A percentile compares a stretch with the other conserved stretches of the same genome.
Conservation (phyloP, 106 monocot species). For the Ottelia alismoides region DNA sequence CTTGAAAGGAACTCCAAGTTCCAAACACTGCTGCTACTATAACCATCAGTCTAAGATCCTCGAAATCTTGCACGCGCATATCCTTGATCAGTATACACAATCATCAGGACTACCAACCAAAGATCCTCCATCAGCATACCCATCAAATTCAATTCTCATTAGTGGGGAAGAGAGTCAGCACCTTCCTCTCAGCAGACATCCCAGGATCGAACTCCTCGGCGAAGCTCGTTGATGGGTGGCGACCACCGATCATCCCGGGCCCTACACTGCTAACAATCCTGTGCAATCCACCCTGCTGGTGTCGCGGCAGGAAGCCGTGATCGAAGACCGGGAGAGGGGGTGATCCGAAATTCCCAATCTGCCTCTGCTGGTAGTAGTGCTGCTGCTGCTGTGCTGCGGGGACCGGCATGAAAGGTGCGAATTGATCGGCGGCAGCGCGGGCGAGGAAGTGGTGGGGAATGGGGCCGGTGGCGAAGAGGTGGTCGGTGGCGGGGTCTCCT, state of each 20-base stretch:
- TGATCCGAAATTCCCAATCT: constrained; percentile 27
- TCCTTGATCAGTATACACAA: too few relatives aligned
- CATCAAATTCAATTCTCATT: constrained; percentile 44
- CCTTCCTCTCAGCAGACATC: constrained; percentile 30
- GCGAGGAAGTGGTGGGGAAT: constrained; percentile 56
- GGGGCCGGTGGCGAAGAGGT: constrained; percentile 52
- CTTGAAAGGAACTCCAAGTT: too few relatives aligned
- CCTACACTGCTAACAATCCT: constrained; percentile 24
- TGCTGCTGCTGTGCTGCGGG: constrained; percentile 17
- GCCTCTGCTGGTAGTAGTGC: constrained; percentile 27
- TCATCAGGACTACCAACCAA: too few relatives aligned
- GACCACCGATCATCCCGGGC: constrained; percentile 10
- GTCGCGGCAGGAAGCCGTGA: constrained; percentile 27
- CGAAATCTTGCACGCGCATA: too few relatives aligned
- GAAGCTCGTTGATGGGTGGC: constrained; percentile 15
- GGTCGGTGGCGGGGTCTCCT: constrained; percentile 38
- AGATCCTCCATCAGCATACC: too few relatives aligned
- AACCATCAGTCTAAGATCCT: too few relatives aligned
- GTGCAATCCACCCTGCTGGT: constrained; percentile 13
- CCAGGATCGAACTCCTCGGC: constrained; percentile 43
- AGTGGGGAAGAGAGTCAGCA: constrained; percentile 77
- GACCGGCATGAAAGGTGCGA: constrained; percentile 8
- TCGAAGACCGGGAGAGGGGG: constrained; percentile 22
- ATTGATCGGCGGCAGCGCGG: constrained; percentile 13
- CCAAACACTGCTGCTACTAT: too few relatives aligned